A percentile compares a stretch with the other conserved stretches of the same genome.
Evolutionary conservation across 176 grass and related monocot genomes (phyloP).

Genomic region (Chrysopogon serrulatus): DNA sequence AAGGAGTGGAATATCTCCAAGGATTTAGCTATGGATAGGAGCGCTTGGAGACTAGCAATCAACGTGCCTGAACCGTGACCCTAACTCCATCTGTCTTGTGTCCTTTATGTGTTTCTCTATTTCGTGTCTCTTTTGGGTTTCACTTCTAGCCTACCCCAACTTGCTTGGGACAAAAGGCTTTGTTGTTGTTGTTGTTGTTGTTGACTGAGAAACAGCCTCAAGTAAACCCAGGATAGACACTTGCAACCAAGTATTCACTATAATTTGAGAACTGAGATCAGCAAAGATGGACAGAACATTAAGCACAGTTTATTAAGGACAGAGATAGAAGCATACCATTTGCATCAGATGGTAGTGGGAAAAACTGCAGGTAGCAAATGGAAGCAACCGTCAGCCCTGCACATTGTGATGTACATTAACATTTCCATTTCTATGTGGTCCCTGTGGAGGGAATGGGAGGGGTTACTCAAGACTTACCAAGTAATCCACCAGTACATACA

Average conservation of each 20-base stretch:
- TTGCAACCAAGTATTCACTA: neutral
- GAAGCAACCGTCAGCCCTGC: slow-evolving; percentile 46
- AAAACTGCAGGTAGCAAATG: slow-evolving; percentile 60
- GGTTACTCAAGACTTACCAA: slow-evolving; percentile 37
- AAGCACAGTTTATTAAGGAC: neutral
- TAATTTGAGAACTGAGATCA: neutral
- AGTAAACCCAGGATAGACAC: neutral
- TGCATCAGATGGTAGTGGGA: slow-evolving; percentile 48
- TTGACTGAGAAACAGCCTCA: neutral
- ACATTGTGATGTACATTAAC: neutral
- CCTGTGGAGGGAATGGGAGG: neutral
- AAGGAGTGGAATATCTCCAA: too few relatives aligned
- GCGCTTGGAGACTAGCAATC: too few relatives aligned
- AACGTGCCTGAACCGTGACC: too few relatives aligned
- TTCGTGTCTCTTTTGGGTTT: too few relatives aligned
- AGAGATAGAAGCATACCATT: slow-evolving; percentile 28
- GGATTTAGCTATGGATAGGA: too few relatives aligned
- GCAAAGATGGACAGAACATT: neutral
- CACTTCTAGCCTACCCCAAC: too few relatives aligned
- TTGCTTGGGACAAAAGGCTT: too few relatives aligned
- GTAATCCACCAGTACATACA: slow-evolving; percentile 61
- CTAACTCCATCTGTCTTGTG: too few relatives aligned
- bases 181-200: too few relatives aligned
- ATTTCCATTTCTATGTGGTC: neutral
- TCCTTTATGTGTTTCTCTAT: too few relatives aligned